Conservation (phyloP, 176 grass and related monocot genomes). For the Urochloa ruziziensis region DNA sequence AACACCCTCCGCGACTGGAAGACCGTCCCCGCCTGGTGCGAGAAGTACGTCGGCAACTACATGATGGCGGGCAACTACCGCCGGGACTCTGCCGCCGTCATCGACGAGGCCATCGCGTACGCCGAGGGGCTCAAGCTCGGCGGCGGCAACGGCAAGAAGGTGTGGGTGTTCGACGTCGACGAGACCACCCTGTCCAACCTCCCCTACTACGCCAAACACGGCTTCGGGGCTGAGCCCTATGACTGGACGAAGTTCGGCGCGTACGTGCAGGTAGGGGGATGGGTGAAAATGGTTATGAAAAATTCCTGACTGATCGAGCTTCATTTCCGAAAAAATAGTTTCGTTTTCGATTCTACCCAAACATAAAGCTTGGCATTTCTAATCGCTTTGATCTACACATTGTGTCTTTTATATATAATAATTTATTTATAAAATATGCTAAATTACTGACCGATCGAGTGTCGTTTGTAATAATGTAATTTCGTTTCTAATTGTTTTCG, state of each 20-base stretch:
- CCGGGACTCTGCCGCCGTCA: conserved; percentile 35
- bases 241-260: background rate
- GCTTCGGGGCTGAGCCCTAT: conserved; percentile 32
- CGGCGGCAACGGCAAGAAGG: conserved; percentile 40
- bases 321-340: too few relatives aligned
- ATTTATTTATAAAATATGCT: too few relatives aligned
- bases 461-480: too few relatives aligned
- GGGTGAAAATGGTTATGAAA: too few relatives aligned
- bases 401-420: too few relatives aligned
- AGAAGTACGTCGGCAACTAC: conserved; percentile 51
- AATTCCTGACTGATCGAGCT: too few relatives aligned
- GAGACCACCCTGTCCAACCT: conserved; percentile 58
- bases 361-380: too few relatives aligned
- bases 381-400: too few relatives aligned
- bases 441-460: too few relatives aligned
- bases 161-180: conserved; percentile 64
- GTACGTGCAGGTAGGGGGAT: too few relatives aligned
- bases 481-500: too few relatives aligned
- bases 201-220: conserved; percentile 55
- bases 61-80: conserved; percentile 45
- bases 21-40: conserved; percentile 35
- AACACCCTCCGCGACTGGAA: conserved; percentile 37
- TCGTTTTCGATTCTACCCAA: too few relatives aligned
- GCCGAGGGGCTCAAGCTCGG: conserved; percentile 18
- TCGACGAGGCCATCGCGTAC: conserved; percentile 50